These are phyloP conservation scores for Clarireedia sp. DNA, from an alignment of 2,329 filamentous ascomycete genomes.

Conservation along the genomic window DNA sequence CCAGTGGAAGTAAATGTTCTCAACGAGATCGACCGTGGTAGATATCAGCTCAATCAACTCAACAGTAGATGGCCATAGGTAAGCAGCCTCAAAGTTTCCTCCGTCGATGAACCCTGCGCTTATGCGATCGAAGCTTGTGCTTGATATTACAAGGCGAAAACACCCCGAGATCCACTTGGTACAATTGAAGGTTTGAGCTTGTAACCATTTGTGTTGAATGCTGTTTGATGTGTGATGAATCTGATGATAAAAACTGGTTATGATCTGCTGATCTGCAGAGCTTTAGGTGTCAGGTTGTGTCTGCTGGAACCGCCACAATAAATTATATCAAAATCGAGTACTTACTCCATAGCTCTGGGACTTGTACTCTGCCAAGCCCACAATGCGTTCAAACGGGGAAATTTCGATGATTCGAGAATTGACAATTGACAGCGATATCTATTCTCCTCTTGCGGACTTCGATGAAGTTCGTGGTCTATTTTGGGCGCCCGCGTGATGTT, in stretches of 20 bases:
- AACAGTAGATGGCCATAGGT: too few relatives aligned
- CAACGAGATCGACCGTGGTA: too few relatives aligned
- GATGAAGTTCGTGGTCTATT: slow-evolving; percentile 2
- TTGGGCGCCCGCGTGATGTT: slow-evolving; percentile 7
- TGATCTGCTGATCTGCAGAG: slow-evolving; percentile 2
- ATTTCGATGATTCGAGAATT: neutral
- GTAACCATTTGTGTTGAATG: too few relatives aligned
- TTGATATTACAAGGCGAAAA: too few relatives aligned
- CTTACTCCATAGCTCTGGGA: neutral
- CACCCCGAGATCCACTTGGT: too few relatives aligned
- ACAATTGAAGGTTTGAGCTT: too few relatives aligned
- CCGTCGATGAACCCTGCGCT: too few relatives aligned
- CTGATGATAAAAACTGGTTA: neutral
- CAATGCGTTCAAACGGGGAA: neutral
- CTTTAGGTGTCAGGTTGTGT: neutral
- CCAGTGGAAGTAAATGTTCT: too few relatives aligned
- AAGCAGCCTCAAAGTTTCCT: too few relatives aligned
- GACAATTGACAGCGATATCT: neutral
- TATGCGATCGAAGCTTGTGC: too few relatives aligned
- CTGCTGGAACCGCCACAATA: neutral
- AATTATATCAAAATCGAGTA: neutral
- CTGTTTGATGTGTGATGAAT: neutral
- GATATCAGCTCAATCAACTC: too few relatives aligned
- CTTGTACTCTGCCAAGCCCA: neutral
- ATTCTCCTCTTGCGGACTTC: neutral